Percentiles rank a stretch among this genome's conserved stretches.
These are phyloP conservation scores for Fraxinus platypoda DNA, from an alignment of 305 asterid species.

Conservation along the genomic window DNA sequence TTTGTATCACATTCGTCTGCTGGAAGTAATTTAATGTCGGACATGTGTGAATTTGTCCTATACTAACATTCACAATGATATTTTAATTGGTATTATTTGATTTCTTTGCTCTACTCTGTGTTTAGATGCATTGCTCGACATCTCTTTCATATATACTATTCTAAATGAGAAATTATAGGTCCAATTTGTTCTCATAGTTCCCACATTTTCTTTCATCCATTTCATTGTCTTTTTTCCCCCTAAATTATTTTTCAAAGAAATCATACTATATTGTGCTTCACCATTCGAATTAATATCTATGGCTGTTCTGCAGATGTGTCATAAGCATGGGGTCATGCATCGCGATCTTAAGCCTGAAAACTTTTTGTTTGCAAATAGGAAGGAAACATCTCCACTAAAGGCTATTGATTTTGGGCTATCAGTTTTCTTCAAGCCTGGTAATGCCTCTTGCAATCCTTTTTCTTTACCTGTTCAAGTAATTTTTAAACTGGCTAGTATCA, in stretches of 20 bases:
- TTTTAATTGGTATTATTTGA: not conserved
- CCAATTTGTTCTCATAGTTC: not conserved
- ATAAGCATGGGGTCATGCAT: slow-evolving; percentile 67
- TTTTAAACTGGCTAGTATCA: too few species aligned
- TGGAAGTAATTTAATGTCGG: not conserved
- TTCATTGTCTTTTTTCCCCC: not conserved
- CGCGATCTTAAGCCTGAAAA: not conserved
- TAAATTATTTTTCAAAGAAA: not conserved
- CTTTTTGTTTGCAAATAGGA: not conserved
- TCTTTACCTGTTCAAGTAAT: not conserved
- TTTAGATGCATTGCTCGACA: not conserved
- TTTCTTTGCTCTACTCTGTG: not conserved
- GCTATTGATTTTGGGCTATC: slow-evolving; percentile 27
- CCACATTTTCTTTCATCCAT: not conserved
- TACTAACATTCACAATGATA: not conserved
- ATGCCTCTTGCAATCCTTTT: slow-evolving; percentile 9
- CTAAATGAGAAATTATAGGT: not conserved
- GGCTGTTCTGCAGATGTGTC: slow-evolving; percentile 57
- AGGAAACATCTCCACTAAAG: not conserved
- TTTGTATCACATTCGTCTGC: not conserved
- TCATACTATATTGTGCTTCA: not conserved
- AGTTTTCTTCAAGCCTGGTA: slow-evolving; percentile 79
- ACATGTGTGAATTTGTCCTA: not conserved
- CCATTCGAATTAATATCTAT: not conserved
- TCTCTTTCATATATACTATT: not conserved